Percentiles rank a stretch among this genome's conserved stretches.
Conservation (phyloP, 1,284 basidiomycete species). For the Bondarzewia mesenterica region DNA sequence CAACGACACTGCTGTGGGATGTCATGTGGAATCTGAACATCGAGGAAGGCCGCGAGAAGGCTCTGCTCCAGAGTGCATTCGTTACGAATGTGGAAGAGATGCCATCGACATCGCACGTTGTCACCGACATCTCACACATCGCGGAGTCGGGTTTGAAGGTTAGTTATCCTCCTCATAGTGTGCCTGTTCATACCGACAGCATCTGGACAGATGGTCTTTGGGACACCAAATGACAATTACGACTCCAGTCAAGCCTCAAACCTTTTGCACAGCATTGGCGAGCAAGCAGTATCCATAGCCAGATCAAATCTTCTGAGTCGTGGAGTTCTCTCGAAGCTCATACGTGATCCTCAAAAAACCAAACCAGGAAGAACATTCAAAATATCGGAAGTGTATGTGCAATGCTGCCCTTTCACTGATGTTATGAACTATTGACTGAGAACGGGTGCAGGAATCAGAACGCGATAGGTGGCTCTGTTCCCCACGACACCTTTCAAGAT, state of each 20-base stretch:
- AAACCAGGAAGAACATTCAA: slow-evolving; percentile 65
- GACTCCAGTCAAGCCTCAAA: slow-evolving; percentile 45
- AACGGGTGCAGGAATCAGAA: slow-evolving; percentile 48
- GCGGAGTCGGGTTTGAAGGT: slow-evolving; percentile 72
- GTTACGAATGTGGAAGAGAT: slow-evolving; percentile 36
- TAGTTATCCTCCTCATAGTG: neutral
- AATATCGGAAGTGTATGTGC: slow-evolving; percentile 57
- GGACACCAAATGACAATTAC: slow-evolving; percentile 62
- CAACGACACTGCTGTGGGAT: slow-evolving; percentile 47
- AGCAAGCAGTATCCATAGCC: slow-evolving; percentile 42
- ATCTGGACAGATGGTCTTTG: slow-evolving; percentile 61
- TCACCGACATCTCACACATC: slow-evolving; percentile 35
- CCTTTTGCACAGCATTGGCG: slow-evolving; percentile 48
- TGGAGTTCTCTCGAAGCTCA: slow-evolving; percentile 56
- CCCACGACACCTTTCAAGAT: slow-evolving; percentile 59
- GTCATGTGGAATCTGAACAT: slow-evolving; percentile 64
- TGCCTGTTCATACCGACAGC: slow-evolving; percentile 2
- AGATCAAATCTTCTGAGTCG: slow-evolving; percentile 51
- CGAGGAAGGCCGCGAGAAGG: slow-evolving; percentile 71
- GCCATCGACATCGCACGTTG: slow-evolving; percentile 20
- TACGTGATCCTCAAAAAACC: slow-evolving; percentile 51
- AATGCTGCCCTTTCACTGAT: neutral
- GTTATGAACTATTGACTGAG: slow-evolving; percentile 2
- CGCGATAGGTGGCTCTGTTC: slow-evolving; percentile 55
- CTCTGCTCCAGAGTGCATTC: slow-evolving; percentile 50